Base-by-base conservation (phyloP, 768 basidiomycete genomes). In the Baorangia bicolor region DNA sequence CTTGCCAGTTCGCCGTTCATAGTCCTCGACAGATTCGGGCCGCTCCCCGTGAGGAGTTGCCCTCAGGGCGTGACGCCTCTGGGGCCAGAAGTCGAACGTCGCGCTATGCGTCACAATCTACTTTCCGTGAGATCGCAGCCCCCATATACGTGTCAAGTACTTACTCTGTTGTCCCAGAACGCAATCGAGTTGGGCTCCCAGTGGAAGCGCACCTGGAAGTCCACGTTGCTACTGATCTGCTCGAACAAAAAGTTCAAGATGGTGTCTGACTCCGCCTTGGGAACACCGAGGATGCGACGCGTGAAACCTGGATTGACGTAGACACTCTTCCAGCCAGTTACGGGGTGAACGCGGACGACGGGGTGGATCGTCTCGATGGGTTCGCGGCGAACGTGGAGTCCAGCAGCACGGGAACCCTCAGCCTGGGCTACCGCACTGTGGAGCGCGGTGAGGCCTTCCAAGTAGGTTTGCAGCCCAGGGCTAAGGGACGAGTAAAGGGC, bases 261-360 rank as follows among this genome's bases (percentile, higher is more conserved):
- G 18, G 79, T 73, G 68, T 93, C 89, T n/a, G 87, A 88, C 68
- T 92, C 91, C 0, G 85, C 80, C 71, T 92, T 92, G 23, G 90
- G 88, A 12, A 92, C 77, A 44, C 86, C 90, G 55, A 90, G 72
- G 64, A 94, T 88, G 51, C 85, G 82, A 39, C 87, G 83, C 3
- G 89, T 91, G 74, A 94, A 94, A 16, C 90, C 87, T 34, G 87
- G 84, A 67, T 94, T 92, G 65, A 93, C 86, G 64, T 86, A 92
- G 58, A 94, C 73, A 55, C 83, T 85, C 79, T 93, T 92, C 83
- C 86, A 88, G 13, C 91, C 90, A 1, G 92, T 94, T 2, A 79
- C 85, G 20, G 92, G 91, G 68, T 93, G 87, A 12, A 92, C 89
- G 44, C 91, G 85, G 51, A 94, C 88, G 44, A 94, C 75, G 18